These are phyloP conservation scores for Knufia fluminis DNA, from an alignment of 2,329 filamentous ascomycete species.

Conservation along the genomic window DNA sequence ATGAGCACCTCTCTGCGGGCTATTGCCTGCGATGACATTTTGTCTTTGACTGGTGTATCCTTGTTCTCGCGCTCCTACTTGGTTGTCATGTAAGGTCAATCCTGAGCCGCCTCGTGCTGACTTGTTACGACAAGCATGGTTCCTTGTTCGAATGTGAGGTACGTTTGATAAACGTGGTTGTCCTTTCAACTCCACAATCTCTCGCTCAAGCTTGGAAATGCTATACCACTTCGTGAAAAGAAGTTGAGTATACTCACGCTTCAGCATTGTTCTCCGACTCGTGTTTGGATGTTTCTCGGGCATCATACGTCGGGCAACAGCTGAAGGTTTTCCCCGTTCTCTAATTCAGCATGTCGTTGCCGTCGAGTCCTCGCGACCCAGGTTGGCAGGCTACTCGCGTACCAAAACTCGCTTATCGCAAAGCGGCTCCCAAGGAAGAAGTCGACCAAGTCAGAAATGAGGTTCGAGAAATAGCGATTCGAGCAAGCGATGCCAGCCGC, in stretches of 20 bases:
- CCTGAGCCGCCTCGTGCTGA: too few relatives aligned
- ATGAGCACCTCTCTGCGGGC: neutral
- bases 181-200: neutral
- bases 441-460: neutral
- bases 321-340: neutral
- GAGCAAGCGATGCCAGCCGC: neutral
- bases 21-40: neutral
- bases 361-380: neutral
- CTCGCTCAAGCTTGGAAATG: neutral
- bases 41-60: neutral
- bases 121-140: neutral
- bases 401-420: constrained; percentile 10
- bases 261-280: neutral
- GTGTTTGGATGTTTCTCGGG: neutral
- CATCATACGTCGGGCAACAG: too few relatives aligned
- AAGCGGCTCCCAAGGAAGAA: constrained; percentile 1
- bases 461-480: neutral
- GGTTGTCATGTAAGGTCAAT: neutral
- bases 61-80: constrained; percentile 2
- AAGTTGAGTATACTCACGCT: neutral
- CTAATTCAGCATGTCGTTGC: neutral
- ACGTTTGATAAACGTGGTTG: neutral
- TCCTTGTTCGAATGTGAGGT: neutral
- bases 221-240: neutral
- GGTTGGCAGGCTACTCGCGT: neutral